A percentile compares a stretch with the other conserved stretches of the same genome.
These are phyloP conservation scores for Calonectria pseudoturangicola DNA, from an alignment of 2,329 filamentous ascomycete species.

Conservation along the genomic window DNA sequence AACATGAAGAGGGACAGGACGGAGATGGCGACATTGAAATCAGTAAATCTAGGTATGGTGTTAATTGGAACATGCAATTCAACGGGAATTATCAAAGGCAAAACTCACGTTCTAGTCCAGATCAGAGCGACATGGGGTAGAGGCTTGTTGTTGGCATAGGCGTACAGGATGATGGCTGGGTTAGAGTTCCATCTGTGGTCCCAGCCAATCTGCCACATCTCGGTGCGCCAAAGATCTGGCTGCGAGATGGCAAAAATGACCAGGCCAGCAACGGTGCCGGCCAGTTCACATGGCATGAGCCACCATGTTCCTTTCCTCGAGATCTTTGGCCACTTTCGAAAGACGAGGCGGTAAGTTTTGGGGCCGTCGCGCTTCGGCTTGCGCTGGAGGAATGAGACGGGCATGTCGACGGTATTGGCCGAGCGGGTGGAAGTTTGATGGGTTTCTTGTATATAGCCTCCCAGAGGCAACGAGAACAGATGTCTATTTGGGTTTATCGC, in stretches of 20 bases:
- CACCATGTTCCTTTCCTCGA: conserved; percentile 74
- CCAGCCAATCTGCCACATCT: conserved; percentile 83
- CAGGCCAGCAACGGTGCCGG: conserved; percentile 78
- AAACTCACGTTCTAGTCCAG: conserved; percentile 82
- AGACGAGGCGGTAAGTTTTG: conserved; percentile 72
- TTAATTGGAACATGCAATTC: background rate
- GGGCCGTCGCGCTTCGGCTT: conserved; percentile 44
- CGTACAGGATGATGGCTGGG: conserved; percentile 81
- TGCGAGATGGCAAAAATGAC: conserved; percentile 84
- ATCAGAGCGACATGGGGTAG: conserved; percentile 79
- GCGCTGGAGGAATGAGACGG: conserved; percentile 46
- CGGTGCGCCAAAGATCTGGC: conserved; percentile 82
- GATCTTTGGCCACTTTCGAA: conserved; percentile 73
- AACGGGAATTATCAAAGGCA: background rate
- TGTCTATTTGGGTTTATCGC: background rate
- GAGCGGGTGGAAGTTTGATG: background rate
- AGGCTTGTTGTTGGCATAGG: conserved; percentile 81
- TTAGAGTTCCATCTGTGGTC: conserved; percentile 84
- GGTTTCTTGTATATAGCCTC: conserved; percentile 8
- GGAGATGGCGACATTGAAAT: conserved; percentile 85
- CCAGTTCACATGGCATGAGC: conserved; percentile 80
- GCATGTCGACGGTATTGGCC: conserved; percentile 47
- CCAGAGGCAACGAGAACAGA: conserved; percentile 1
- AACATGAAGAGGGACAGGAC: conserved; percentile 86
- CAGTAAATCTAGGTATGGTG: conserved; percentile 74